Evolutionary conservation across 2,329 filamentous ascomycete species (phyloP), one percentile per base, ranked within the genome.

Genomic region (Talaromyces pinophilus): DNA sequence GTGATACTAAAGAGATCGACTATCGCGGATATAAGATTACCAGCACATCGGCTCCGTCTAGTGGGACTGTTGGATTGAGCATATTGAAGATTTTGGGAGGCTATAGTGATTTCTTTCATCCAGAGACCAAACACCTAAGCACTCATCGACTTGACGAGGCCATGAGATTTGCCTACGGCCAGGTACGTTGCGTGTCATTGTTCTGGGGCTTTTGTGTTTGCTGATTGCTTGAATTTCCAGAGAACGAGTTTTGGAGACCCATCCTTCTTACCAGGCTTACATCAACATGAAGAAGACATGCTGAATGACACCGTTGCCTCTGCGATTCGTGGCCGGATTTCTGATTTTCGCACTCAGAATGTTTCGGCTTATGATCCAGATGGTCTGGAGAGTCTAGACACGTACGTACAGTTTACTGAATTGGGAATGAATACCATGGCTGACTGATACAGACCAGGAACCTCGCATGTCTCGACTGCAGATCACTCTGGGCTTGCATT

Each of bases 61-160:
- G 91, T 71, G 94, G 94, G 10, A 86, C 86, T 54, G 88, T 97
- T 1, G 88, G 87, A 4, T 82, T 96, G 71, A 88, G 87, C 65
- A 88, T 90, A 2, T 82, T 98, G 73, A 97, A 96, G 74, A 92
- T 89, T 38, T 85, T 97, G 77, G 90, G 94, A 76, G 90, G 91
- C 19, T 96, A 92, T 72, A 79, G 85, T 0, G 77, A 81, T 44
- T 88, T 94, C 59, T 88, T 87, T 19, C 79, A 87, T 13, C 78
- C 83, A 1, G 80, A 86, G 52, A 80, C 78, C 19, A 70, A 85
- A 22, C 89, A 92, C 71, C 80, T 96, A 0, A 92, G 89, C 44
- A 90, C 89, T 0, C 95, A 98, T 78, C 87, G 91, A 15, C 85
- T 97, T 70, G 88, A 92, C 73, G 95, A 98, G 82, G 90, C 93